A percentile compares a stretch with the other conserved stretches of the same genome.
These are phyloP conservation scores for Tritrichomonas musculus DNA, from an alignment of 208 protist genomes.

Conservation along the genomic window DNA sequence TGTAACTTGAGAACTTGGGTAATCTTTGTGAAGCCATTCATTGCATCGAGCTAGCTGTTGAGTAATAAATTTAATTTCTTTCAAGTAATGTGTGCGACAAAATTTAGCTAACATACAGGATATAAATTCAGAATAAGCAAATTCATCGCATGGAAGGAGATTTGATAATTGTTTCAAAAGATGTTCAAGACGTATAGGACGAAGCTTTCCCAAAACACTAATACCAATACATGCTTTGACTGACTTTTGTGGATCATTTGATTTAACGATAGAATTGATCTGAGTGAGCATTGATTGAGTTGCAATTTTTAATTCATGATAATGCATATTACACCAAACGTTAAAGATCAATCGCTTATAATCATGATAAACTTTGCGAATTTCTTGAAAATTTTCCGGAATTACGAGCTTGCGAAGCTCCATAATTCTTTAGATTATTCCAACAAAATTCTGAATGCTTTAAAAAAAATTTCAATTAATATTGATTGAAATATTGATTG, in stretches of 20 bases:
- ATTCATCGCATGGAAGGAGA: constrained; percentile 12
- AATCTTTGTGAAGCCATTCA: not conserved
- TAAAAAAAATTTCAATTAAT: too few species aligned
- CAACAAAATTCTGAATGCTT: too few species aligned
- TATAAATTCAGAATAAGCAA: not conserved
- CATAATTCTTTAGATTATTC: too few species aligned
- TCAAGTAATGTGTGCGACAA: not conserved
- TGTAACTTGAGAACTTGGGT: not conserved
- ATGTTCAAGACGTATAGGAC: not conserved
- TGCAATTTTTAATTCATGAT: not conserved
- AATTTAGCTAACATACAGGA: not conserved
- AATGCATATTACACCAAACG: not conserved
- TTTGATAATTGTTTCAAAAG: not conserved
- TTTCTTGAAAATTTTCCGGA: not conserved
- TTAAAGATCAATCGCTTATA: not conserved
- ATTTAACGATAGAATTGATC: not conserved
- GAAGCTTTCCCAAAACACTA: not conserved
- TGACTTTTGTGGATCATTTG: not conserved
- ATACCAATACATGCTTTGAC: constrained; percentile 5
- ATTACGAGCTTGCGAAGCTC: not conserved
- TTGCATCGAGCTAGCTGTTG: not conserved
- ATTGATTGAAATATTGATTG: too few species aligned
- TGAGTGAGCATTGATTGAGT: not conserved
- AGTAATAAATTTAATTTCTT: not conserved
- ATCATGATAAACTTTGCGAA: not conserved